These are phyloP conservation scores for Alternaria consortialis DNA, from an alignment of 2,329 filamentous ascomycete species.

Conservation along the genomic window DNA sequence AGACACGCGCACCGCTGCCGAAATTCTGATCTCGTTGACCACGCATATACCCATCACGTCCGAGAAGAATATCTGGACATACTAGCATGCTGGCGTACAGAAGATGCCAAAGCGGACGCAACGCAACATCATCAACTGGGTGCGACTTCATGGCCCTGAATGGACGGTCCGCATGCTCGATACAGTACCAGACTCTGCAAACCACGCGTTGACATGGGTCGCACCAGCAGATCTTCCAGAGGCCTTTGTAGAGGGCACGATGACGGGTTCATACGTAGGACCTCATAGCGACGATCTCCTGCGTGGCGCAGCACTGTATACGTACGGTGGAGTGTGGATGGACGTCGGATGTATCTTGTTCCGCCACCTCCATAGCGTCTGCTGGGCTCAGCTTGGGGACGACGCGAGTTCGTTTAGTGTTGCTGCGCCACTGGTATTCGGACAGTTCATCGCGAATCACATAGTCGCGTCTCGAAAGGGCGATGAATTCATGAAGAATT, in stretches of 20 bases:
- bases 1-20: slow-evolving; percentile 29
- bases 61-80: slow-evolving; percentile 55
- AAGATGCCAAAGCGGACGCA: slow-evolving; percentile 52
- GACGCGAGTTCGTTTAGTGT: slow-evolving; percentile 49
- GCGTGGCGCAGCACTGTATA: slow-evolving; percentile 53
- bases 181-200: slow-evolving; percentile 48
- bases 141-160: slow-evolving; percentile 49
- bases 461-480: slow-evolving; percentile 56
- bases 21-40: slow-evolving; percentile 29
- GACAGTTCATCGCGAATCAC: slow-evolving; percentile 50
- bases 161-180: slow-evolving; percentile 57
- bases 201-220: slow-evolving; percentile 52
- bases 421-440: slow-evolving; percentile 38
- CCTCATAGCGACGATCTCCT: slow-evolving; percentile 60
- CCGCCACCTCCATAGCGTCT: slow-evolving; percentile 50
- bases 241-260: slow-evolving; percentile 54
- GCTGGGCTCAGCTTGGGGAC: slow-evolving; percentile 52
- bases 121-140: slow-evolving; percentile 55
- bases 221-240: slow-evolving; percentile 46
- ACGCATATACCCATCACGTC: slow-evolving; percentile 41
- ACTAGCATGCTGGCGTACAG: slow-evolving; percentile 51
- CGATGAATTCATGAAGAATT: slow-evolving; percentile 55
- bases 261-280: slow-evolving; percentile 56
- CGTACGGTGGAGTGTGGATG: slow-evolving; percentile 54
- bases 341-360: slow-evolving; percentile 55